A percentile compares a stretch with the other conserved stretches of the same genome.
phyloP scores from a whole-genome alignment of 768 basidiomycete genomes.

The Russula compacta region DNA sequence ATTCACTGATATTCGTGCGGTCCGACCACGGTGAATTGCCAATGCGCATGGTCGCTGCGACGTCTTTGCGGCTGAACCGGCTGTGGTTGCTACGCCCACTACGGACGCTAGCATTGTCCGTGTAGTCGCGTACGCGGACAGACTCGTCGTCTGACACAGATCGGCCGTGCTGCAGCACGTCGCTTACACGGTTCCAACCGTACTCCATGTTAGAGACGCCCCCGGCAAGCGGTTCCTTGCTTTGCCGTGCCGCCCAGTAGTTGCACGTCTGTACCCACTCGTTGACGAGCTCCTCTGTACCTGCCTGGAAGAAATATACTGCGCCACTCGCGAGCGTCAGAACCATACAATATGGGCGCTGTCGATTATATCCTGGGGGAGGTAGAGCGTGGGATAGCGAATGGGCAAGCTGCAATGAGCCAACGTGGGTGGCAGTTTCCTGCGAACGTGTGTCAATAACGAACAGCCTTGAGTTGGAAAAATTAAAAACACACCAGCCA shows the following conservation, averaged over 20 bases:
- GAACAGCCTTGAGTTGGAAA: background rate
- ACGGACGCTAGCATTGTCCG: constrained; percentile 63
- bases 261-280: constrained; percentile 99
- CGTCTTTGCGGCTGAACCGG: constrained; percentile 65
- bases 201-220: constrained; percentile 99
- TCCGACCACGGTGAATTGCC: constrained; percentile 70
- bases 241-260: constrained; percentile 95
- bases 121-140: constrained; percentile 38
- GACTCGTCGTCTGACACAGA: constrained; percentile 53
- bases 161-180: constrained; percentile 40
- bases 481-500: constrained; percentile 71
- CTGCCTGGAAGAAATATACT: constrained; percentile 97
- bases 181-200: constrained; percentile 82
- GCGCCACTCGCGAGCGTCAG: constrained; percentile 81
- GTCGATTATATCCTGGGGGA: constrained; percentile 83
- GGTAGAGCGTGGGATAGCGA: constrained; percentile 82
- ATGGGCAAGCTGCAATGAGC: constrained; percentile 78
- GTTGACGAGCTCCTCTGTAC: constrained; percentile 95
- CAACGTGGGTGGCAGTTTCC: constrained; percentile 82
- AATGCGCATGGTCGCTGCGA: constrained; percentile 52
- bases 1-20: constrained; percentile 76
- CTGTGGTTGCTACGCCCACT: constrained; percentile 70
- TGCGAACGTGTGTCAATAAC: constrained; percentile 27
- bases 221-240: constrained; percentile 90
- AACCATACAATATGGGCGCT: constrained; percentile 92